A percentile compares a stretch with the other conserved stretches of the same genome.
Evolutionary conservation across 257 asterid genomes (phyloP).

Genomic region (Ophiorrhiza pumila): DNA sequence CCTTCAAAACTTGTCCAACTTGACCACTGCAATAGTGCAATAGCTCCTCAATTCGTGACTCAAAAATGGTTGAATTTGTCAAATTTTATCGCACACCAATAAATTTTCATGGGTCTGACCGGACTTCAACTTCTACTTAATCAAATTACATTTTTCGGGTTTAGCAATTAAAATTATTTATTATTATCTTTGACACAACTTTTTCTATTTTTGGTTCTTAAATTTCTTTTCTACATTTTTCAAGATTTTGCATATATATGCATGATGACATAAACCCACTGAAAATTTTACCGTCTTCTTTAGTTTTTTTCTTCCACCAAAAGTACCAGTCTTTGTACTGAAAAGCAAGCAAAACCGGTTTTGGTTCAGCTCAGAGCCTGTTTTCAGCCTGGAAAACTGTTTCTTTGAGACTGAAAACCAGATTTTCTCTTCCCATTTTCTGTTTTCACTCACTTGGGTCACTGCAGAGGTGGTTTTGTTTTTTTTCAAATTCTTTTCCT

Average conservation of each 20-base stretch:
- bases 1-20: slow-evolving; percentile 15
- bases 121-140: slow-evolving; percentile 45
- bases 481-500: not conserved
- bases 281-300: slow-evolving; percentile 15
- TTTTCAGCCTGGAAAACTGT: slow-evolving; percentile 15
- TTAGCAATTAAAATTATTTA: slow-evolving; percentile 24
- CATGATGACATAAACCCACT: not conserved
- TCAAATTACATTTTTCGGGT: slow-evolving; percentile 50
- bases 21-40: no score
- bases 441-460: not conserved
- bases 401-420: slow-evolving; percentile 3
- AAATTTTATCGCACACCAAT: no score
- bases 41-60: no score
- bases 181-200: not conserved
- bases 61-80: no score
- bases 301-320: not conserved
- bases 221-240: not conserved
- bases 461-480: not conserved
- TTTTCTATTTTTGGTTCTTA: not conserved
- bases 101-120: no score
- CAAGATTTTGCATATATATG: not conserved
- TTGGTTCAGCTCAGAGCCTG: slow-evolving; percentile 7
- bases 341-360: slow-evolving; percentile 5
- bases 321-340: not conserved
- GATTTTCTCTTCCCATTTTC: not conserved